Conservation (phyloP, 345 rosid genomes). For the Geranium brycei region DNA sequence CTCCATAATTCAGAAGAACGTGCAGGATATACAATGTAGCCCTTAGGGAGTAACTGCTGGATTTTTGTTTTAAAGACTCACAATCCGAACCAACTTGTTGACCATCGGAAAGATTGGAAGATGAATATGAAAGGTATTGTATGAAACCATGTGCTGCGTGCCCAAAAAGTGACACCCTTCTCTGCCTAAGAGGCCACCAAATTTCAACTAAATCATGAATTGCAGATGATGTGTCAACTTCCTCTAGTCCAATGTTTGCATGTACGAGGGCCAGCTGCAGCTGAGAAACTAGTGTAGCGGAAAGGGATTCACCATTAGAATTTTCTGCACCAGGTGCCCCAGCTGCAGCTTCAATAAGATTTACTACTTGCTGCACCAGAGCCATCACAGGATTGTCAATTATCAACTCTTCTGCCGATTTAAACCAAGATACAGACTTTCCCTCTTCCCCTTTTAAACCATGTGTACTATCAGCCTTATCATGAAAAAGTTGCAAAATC, state of each 20-base stretch:
- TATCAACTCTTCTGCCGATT: conserved; percentile 26
- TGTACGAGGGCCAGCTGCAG: conserved; percentile 26
- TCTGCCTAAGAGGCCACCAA: conserved; percentile 76
- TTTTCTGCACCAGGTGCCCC: conserved; percentile 59
- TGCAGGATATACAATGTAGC: conserved; percentile 70
- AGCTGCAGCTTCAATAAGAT: conserved; percentile 58
- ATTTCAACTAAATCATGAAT: conserved; percentile 52
- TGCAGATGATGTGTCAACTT: conserved; percentile 23
- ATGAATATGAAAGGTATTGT: conserved; percentile 58
- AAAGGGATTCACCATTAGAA: conserved; percentile 38
- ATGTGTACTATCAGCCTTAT: conserved; percentile 11
- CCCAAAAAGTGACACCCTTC: conserved; percentile 77
- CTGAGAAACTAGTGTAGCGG: conserved; percentile 52
- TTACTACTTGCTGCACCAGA: conserved; percentile 41
- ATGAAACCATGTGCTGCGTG: conserved; percentile 72
- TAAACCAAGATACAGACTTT: conserved; percentile 17
- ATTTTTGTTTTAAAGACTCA: conserved; percentile 45
- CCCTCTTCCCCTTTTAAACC: conserved; percentile 18
- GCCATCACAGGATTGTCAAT: conserved; percentile 18
- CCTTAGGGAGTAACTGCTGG: conserved; percentile 50
- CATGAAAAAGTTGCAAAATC: conserved; percentile 31
- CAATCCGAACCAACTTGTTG: conserved; percentile 35
- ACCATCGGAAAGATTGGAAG: conserved; percentile 31
- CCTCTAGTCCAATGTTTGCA: conserved; percentile 30
- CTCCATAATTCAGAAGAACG: conserved; percentile 73